These are phyloP conservation scores for Eurotiales sp. DNA, from an alignment of 2,329 filamentous ascomycete genomes.

Conservation along the genomic window DNA sequence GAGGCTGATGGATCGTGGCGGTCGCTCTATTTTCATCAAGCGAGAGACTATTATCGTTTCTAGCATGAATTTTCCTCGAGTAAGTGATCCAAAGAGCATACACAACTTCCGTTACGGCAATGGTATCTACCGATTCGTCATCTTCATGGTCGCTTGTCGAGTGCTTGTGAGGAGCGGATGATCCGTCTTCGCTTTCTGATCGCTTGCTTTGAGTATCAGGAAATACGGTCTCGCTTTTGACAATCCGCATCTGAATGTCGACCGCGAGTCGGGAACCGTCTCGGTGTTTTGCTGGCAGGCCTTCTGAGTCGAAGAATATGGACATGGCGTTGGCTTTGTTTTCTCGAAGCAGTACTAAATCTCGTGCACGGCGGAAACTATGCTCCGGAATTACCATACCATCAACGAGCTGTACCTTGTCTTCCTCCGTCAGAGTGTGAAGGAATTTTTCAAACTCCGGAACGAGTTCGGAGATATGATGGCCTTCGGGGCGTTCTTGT, in stretches of 20 bases:
- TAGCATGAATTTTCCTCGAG: slow-evolving; percentile 82
- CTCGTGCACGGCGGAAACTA: slow-evolving; percentile 85
- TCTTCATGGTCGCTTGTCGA: slow-evolving; percentile 24
- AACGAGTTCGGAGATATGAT: slow-evolving; percentile 74
- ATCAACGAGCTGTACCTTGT: slow-evolving; percentile 76
- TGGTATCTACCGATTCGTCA: slow-evolving; percentile 24
- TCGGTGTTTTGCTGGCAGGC: slow-evolving; percentile 78
- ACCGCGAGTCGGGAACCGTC: slow-evolving; percentile 91
- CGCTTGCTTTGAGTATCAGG: slow-evolving; percentile 59
- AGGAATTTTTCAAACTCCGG: slow-evolving; percentile 84
- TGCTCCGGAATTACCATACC: slow-evolving; percentile 97
- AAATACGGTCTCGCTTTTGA: slow-evolving; percentile 75
- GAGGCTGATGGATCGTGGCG: slow-evolving; percentile 68
- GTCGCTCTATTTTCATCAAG: slow-evolving; percentile 57
- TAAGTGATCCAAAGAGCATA: slow-evolving; percentile 98
- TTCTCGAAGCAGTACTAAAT: slow-evolving; percentile 77
- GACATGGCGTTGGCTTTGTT: slow-evolving; percentile 73
- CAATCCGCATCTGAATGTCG: slow-evolving; percentile 93
- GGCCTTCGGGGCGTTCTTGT: slow-evolving; percentile 75
- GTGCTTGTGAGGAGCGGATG: slow-evolving; percentile 23
- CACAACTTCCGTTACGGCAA: slow-evolving; percentile 70
- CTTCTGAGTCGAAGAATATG: slow-evolving; percentile 78
- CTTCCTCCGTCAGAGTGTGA: slow-evolving; percentile 76
- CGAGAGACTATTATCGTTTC: slow-evolving; percentile 60
- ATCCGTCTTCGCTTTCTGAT: slow-evolving; percentile 58